Percentiles rank a stretch among this genome's conserved stretches.
phyloP scores from a whole-genome alignment of 2,329 filamentous ascomycete species.

The Hypoxylon rubiginosum region DNA sequence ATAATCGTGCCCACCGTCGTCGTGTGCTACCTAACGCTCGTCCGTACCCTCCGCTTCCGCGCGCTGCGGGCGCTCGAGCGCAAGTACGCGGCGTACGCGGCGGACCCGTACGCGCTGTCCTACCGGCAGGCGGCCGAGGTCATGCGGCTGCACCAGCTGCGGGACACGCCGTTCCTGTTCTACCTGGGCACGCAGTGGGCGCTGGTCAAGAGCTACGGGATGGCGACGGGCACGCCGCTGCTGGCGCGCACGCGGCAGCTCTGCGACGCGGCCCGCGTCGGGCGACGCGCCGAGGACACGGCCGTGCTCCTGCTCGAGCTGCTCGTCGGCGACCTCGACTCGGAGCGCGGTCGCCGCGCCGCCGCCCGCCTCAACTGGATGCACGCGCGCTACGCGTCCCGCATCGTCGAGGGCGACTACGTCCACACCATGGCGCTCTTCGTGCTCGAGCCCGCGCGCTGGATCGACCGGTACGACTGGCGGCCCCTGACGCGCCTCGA shows the following conservation, averaged over 20 bases:
- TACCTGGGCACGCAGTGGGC: constrained; percentile 44
- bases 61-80: constrained; percentile 36
- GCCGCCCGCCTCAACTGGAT: constrained; percentile 44
- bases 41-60: constrained; percentile 37
- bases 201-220: constrained; percentile 44
- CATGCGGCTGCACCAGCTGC: constrained; percentile 39
- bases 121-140: constrained; percentile 42
- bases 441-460: constrained; percentile 45
- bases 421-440: constrained; percentile 47
- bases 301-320: constrained; percentile 41
- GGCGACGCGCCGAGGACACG: constrained; percentile 46
- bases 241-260: constrained; percentile 43
- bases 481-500: constrained; percentile 42
- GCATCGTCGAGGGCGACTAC: constrained; percentile 38
- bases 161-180: constrained; percentile 41
- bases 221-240: constrained; percentile 42
- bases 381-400: constrained; percentile 42
- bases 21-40: constrained; percentile 37
- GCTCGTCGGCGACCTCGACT: constrained; percentile 38
- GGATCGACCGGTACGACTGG: constrained; percentile 47
- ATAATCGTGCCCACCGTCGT: constrained; percentile 32
- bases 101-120: constrained; percentile 38
- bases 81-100: constrained; percentile 38
- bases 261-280: constrained; percentile 37
- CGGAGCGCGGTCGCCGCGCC: constrained; percentile 37